Evolutionary conservation across 441 rosid species (phyloP), one percentile per base, ranked within the genome.

Genomic region (Syzygium malaccense): DNA sequence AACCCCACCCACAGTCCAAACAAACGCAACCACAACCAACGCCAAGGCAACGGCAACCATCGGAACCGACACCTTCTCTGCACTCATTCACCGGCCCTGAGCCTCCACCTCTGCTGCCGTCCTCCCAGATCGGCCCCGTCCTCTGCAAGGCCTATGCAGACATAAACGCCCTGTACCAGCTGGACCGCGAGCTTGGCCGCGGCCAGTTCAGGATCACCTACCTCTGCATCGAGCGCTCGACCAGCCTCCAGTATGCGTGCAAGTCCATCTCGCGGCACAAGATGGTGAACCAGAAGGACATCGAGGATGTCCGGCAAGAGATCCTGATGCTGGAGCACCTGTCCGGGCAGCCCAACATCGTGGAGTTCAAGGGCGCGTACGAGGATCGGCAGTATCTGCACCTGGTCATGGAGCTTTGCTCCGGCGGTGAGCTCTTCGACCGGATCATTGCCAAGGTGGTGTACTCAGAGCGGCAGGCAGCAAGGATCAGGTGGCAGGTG

Each of bases 381-480:
- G 96, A 94, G 87, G 97, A 94, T 86, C 85, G 53, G 85, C 91
- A 91, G 20, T 88, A 91, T 86, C n/a, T 95, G 66, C 93, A 93
- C 86, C 32, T 95, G 89, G 95, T 94, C 51, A 95, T 94, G 96
- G 96, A 95, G 92, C 89, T 95, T 28, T 94, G 97, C 88, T 93
- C 94, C 8, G 96, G 97, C 30, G 96, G 96, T 6, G 97, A 94
- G 93, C 95, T 95, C 30, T 94, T 94, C 84, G 96, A 94, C 88
- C 92, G 97, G 93, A 94, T 95, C 14, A 93, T 90, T 54, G 89
- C 92, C 30, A 95, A 90, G 91, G 93, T 95, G 79, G 89, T 88
- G 51, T 94, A 94, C 84, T 92, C 96, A 7, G 96, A 94, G 89
- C 91, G 90, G 86, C 94, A 93, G 89, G 97, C 97, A 32, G 94